A percentile compares a stretch with the other conserved stretches of the same genome.
Evolutionary conservation across 371 early-diverging fungal species (phyloP).

Genomic region (Phascolomyces articulosus): DNA sequence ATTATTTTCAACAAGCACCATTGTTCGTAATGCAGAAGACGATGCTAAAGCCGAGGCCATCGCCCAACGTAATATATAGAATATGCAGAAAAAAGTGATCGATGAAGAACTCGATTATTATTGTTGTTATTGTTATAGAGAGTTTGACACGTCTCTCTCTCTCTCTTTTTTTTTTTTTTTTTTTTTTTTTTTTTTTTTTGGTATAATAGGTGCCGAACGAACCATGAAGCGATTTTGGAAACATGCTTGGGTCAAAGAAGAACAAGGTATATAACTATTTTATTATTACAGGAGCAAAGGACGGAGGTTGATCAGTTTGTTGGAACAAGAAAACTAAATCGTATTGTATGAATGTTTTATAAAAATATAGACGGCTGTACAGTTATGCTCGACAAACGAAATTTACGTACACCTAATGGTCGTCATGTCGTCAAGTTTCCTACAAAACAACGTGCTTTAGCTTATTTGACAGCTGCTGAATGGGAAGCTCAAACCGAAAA

Average conservation of each 20-base stretch:
- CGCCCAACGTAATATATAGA: slow-evolving; percentile 15
- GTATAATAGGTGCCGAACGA: slow-evolving; percentile 52
- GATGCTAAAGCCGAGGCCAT: slow-evolving; percentile 26
- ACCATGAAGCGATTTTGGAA: slow-evolving; percentile 82
- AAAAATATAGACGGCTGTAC: slow-evolving; percentile 55
- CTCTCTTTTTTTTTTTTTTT: background rate
- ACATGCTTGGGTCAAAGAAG: slow-evolving; percentile 61
- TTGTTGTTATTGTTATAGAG: too few species aligned
- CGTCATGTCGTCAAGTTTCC: slow-evolving; percentile 72
- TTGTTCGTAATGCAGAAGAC: slow-evolving; percentile 7
- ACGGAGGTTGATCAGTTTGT: too few species aligned
- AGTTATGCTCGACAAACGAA: slow-evolving; percentile 79
- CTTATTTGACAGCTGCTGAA: slow-evolving; percentile 86
- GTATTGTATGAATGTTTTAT: too few species aligned
- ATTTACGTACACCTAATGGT: slow-evolving; percentile 80
- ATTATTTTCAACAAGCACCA: slow-evolving; percentile 2
- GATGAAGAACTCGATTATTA: too few species aligned
- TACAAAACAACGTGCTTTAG: slow-evolving; percentile 61
- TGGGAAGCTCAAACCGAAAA: slow-evolving; percentile 88
- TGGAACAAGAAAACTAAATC: too few species aligned
- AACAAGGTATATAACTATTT: slow-evolving; percentile 42
- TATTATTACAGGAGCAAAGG: background rate
- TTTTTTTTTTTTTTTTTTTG: background rate
- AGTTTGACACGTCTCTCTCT: too few species aligned
- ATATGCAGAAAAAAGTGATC: background rate